Evolutionary conservation across 2,329 filamentous ascomycete species (phyloP).

Genomic region (Aspergillus costaricaensis): DNA sequence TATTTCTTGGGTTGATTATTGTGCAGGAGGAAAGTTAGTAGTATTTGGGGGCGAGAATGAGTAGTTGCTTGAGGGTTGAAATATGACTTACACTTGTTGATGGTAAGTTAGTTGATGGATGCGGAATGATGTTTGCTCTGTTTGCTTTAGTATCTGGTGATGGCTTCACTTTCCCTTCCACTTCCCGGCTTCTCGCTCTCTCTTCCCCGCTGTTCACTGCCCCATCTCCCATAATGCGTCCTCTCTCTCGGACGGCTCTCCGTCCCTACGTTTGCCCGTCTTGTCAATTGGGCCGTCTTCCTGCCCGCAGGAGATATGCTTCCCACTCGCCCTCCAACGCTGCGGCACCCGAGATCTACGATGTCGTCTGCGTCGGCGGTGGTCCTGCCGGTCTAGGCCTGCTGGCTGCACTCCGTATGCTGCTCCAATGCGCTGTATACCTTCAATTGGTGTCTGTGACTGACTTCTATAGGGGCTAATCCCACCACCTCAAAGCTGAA

Average conservation of each 20-base stretch:
- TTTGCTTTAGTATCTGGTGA: slow-evolving; percentile 2
- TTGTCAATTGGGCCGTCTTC: slow-evolving; percentile 32
- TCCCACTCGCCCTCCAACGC: slow-evolving; percentile 32
- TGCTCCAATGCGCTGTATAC: not conserved
- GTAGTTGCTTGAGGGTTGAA: not conserved
- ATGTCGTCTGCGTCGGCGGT: slow-evolving; percentile 88
- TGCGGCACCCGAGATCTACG: slow-evolving; percentile 71
- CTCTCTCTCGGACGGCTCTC: slow-evolving; percentile 32
- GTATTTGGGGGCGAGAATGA: not conserved
- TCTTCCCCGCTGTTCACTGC: slow-evolving; percentile 7
- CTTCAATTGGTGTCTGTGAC: slow-evolving; percentile 5
- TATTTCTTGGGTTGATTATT: too few species aligned
- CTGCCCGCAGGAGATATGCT: slow-evolving; percentile 34
- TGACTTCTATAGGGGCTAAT: slow-evolving; percentile 63
- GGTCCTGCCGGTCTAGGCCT: slow-evolving; percentile 87
- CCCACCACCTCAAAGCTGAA: slow-evolving; percentile 74
- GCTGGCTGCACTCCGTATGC: slow-evolving; percentile 71
- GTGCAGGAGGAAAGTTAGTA: not conserved
- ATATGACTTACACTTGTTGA: not conserved
- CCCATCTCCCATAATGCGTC: slow-evolving; percentile 35
- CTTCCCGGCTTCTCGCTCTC: not conserved
- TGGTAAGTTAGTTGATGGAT: not conserved
- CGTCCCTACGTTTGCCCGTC: slow-evolving; percentile 45
- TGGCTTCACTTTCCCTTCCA: slow-evolving; percentile 22
- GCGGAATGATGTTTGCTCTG: slow-evolving; percentile 5